Evolutionary conservation across 495 filamentous ascomycete genomes (phyloP).

Genomic region (Penicillium coffeae): DNA sequence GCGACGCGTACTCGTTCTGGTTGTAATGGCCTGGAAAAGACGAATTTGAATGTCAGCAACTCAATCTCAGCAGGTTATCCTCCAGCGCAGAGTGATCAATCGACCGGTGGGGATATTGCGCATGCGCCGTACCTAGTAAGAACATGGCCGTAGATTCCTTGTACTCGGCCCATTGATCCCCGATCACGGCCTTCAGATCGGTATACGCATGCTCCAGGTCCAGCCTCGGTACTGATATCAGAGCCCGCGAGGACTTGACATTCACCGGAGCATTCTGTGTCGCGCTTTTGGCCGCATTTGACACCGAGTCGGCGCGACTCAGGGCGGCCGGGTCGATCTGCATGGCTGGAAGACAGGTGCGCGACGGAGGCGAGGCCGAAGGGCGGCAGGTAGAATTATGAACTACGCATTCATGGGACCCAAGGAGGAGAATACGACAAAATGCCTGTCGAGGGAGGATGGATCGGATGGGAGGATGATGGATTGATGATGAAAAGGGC

Average conservation of each 20-base stretch:
- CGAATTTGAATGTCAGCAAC: background rate
- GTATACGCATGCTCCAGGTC: conserved; percentile 89
- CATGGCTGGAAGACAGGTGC: conserved; percentile 52
- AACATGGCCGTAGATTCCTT: conserved; percentile 80
- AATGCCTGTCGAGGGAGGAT: too few relatives aligned
- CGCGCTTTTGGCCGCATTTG: conserved; percentile 60
- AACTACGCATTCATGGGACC: conserved; percentile 44
- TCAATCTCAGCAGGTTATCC: background rate
- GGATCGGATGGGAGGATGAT: conserved; percentile 16
- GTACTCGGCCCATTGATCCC: conserved; percentile 84
- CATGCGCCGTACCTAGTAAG: conserved; percentile 61
- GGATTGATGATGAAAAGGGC: conserved; percentile 27
- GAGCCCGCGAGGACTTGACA: conserved; percentile 52
- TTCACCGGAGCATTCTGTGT: conserved; percentile 52
- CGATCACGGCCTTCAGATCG: conserved; percentile 73
- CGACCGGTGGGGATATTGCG: background rate
- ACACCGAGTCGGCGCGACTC: conserved; percentile 61
- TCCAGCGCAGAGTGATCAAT: background rate
- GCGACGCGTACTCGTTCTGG: conserved; percentile 74
- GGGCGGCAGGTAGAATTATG: conserved; percentile 25
- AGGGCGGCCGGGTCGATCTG: conserved; percentile 84
- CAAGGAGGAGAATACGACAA: conserved; percentile 6
- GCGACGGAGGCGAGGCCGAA: conserved; percentile 45
- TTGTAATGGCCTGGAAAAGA: conserved; percentile 66
- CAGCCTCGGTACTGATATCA: conserved; percentile 74